Evolutionary conservation across 306 rosid species (phyloP).

Genomic region (Vigna angularis): DNA sequence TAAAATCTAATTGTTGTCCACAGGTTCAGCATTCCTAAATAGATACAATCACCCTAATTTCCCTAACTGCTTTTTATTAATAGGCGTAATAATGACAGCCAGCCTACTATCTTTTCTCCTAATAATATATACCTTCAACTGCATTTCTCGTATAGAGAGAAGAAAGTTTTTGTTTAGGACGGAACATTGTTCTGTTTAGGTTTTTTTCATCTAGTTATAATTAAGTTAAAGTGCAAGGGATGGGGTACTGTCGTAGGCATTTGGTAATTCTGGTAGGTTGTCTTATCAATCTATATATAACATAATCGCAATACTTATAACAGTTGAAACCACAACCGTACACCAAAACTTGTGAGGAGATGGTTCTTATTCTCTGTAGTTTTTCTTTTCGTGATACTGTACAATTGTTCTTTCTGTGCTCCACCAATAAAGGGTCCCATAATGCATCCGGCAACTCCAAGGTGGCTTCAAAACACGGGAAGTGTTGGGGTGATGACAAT

Average conservation of each 20-base stretch:
- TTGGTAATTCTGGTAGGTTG: neutral
- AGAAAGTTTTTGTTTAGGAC: neutral
- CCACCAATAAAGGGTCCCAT: too few species aligned
- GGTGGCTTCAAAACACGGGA: neutral
- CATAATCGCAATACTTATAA: conserved; percentile 10
- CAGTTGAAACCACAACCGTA: neutral
- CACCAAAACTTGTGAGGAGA: too few species aligned
- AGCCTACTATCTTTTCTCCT: neutral
- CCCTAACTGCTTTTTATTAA: neutral
- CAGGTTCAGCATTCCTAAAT: neutral
- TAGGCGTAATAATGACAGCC: too few species aligned
- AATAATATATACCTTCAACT: neutral
- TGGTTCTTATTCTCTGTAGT: neutral
- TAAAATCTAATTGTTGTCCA: neutral
- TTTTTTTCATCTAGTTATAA: neutral
- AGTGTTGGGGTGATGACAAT: neutral
- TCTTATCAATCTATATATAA: neutral
- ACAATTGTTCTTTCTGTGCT: too few species aligned
- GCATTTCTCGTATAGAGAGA: neutral
- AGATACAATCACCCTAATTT: neutral
- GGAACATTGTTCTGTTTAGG: neutral
- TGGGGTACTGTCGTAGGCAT: neutral
- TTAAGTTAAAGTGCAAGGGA: neutral
- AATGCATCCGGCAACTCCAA: too few species aligned
- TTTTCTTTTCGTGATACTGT: neutral